Base-by-base conservation (phyloP, 108 stramenopile genomes). In the Parietichytrium sp. region DNA sequence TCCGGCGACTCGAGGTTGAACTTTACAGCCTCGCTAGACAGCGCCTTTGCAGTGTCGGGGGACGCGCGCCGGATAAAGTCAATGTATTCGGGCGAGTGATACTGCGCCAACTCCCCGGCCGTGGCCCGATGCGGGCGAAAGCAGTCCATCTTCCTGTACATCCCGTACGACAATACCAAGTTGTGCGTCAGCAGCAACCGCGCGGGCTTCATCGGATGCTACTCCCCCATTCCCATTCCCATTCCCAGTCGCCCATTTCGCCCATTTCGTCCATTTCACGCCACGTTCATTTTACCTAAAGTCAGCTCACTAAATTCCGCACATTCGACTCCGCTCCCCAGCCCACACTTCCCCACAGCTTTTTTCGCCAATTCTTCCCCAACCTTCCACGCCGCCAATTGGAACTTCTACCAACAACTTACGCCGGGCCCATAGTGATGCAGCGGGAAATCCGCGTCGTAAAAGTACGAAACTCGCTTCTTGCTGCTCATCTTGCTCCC, bases 391-490 rank as follows among this genome's bases (percentile, higher is more conserved):
- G n/a, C n/a, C n/a, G n/a, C n/a, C n/a, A n/a, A n/a, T n/a, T n/a
- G n/a, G n/a, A n/a, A n/a, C n/a, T n/a, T n/a, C n/a, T n/a, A n/a
- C n/a, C n/a, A n/a, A n/a, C n/a, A n/a, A n/a, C n/a, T 98, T 98
- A 96, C 97, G 97, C 30, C 97, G 96, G 92, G 98, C 47, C 98
- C 98, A 87, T 99, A 99, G 89, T 98, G 97, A 80, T 93, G 95
- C 88, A 94, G 93, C 78, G 96, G 92, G 51, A 96, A 85, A 84
- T 96, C 87, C 51, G 94, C 93, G 80, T 96, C 94, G 87, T 98
- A 98, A 80, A 97, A 96, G 87, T 98, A 98, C 25, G 95, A 93
- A 48, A 97, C 96, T 10, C 94, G 91, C n/a, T n/a, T n/a, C 61
- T 72, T 72, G 3, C 16, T 33, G 0, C 61, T 42, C 61, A 72